These are phyloP conservation scores for Hordeum vulgare DNA, from an alignment of 176 grass and related monocot species.

Conservation along the genomic window DNA sequence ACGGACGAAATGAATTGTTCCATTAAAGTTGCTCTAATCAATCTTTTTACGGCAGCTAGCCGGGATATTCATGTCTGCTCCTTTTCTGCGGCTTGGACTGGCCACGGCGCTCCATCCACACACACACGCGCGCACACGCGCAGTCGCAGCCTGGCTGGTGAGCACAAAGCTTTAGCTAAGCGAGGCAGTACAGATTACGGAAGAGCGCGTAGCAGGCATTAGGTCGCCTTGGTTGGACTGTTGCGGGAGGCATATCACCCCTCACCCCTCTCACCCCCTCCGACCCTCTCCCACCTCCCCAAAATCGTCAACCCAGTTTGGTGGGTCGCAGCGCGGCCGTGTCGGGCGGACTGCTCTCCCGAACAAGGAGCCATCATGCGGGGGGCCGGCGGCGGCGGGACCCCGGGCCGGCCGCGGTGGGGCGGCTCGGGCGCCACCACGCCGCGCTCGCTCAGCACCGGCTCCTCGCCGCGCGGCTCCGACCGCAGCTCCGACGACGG, in stretches of 20 bases:
- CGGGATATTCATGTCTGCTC: background rate
- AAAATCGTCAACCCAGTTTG: constrained; percentile 21
- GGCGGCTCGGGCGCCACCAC: constrained; percentile 34
- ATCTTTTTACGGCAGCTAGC: background rate
- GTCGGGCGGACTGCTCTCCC: background rate
- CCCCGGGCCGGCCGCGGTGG: constrained; percentile 35
- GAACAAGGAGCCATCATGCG: too few species aligned
- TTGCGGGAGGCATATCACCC: constrained; percentile 11
- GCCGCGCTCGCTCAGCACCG: constrained; percentile 52
- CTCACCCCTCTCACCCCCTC: background rate
- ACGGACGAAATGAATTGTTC: too few species aligned
- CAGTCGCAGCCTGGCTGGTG: background rate
- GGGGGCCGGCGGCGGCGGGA: background rate
- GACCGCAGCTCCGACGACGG: constrained; percentile 53
- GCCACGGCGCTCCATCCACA: background rate
- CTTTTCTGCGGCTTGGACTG: background rate
- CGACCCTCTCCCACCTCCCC: background rate
- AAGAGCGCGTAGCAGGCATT: constrained; percentile 5
- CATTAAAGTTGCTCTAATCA: too few species aligned
- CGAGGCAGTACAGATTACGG: too few species aligned
- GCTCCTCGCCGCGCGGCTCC: constrained; percentile 42
- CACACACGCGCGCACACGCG: background rate
- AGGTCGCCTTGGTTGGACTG: constrained; percentile 31
- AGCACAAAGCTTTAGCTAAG: background rate
- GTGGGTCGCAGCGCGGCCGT: constrained; percentile 20